Evolutionary conservation across 805 yeast genomes (phyloP), one percentile per base, ranked within the genome.

Genomic region (Candida boidinii): DNA sequence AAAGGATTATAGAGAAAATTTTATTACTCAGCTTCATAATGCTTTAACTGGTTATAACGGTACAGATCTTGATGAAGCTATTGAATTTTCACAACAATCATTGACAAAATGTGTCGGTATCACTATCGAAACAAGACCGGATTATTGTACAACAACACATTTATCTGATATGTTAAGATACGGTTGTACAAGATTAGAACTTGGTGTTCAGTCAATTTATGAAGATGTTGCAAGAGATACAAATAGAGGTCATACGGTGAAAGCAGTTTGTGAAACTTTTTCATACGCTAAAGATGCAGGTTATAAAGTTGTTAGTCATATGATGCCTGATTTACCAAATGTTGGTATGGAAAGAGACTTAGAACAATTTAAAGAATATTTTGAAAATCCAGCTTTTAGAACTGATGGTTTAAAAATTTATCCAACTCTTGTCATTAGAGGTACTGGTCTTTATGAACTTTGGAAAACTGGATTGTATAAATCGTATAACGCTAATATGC

Each of bases 261-360:
- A 79, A 54, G 77, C 97, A 2, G 98, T 92, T 8, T 84, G 96
- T 58, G 94, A 90, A 52, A 92, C 97, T 0, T 92, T 92, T 64
- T 84, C 85, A 1, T 75, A 82, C 29, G 94, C 97, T n/a, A 92
- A 92, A 54, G 98, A 92, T 58, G 90, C 98, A 1, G 98, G 98
- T 11, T 92, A 88, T 60, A 92, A 92, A 55, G 95, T 92, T 34
- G 98, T 92, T 17, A 79, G 94, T 43, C 98, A 92, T 62, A 92
- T 92, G 98, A 92, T 92, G 98, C 98, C 98, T 12, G 98, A 92
- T 65, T 68, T 92, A 48, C 98, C 98, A 13, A 92, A 92, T 51
- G 96, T 92, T 38, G 98, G 97, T 14, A 85, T 90, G 95, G 98
- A 92, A 60, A 74, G 98, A 55, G 98, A 92, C 55, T 64, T 90